Conservation (phyloP, 345 rosid species). For the Acer negundo region DNA sequence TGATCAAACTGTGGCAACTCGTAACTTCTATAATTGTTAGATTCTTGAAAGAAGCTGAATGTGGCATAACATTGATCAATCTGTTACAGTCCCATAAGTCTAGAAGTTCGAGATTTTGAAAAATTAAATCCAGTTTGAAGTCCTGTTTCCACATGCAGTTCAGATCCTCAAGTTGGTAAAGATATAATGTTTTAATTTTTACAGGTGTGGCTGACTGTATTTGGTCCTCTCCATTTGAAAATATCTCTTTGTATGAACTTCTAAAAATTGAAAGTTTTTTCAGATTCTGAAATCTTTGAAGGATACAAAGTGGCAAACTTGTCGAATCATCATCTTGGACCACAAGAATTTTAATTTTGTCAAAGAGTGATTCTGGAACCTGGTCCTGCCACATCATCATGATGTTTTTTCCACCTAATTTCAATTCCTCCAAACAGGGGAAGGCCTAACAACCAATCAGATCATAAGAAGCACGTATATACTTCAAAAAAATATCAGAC, state of each 20-base stretch:
- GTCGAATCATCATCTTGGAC: neutral
- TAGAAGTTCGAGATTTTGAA: neutral
- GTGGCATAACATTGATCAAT: neutral
- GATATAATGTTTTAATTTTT: no score
- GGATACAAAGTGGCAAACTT: neutral
- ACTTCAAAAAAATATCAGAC: neutral
- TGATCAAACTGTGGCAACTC: neutral
- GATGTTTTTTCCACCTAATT: neutral
- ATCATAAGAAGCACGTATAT: neutral
- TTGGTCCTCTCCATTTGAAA: neutral
- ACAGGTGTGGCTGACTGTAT: no score
- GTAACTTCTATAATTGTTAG: neutral
- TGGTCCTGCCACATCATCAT: neutral
- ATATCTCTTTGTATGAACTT: constrained; percentile 11
- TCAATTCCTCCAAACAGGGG: neutral
- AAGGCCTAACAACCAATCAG: constrained; percentile 14
- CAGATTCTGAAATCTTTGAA: constrained; percentile 16
- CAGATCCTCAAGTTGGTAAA: neutral
- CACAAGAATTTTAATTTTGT: neutral
- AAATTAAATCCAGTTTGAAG: neutral
- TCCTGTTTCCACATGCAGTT: neutral
- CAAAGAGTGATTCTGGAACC: neutral
- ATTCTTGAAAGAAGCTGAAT: neutral
- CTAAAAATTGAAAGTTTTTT: neutral
- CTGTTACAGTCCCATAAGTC: neutral